Evolutionary conservation across 139 green algal species (phyloP).

Genomic region (Astrephomene gubernaculifera): DNA sequence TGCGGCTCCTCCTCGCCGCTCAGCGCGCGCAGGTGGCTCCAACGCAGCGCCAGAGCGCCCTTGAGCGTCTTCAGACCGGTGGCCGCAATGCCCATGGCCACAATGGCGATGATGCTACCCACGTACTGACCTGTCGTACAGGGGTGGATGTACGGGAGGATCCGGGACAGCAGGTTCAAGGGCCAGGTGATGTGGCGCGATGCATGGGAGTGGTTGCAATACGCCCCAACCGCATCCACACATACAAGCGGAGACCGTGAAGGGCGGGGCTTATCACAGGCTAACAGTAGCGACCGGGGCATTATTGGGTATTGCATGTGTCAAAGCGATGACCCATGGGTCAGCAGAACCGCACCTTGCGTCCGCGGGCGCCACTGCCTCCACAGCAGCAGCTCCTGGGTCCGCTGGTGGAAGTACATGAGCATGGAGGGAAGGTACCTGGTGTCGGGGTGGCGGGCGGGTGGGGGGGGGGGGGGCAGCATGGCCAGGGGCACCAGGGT

Average conservation of each 20-base stretch:
- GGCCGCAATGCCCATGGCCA: slow-evolving; percentile 36
- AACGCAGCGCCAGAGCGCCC: slow-evolving; percentile 22
- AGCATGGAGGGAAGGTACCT: slow-evolving; percentile 62
- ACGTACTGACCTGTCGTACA: slow-evolving; percentile 41
- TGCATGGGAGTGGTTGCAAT: too few relatives aligned
- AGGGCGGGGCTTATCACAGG: too few relatives aligned
- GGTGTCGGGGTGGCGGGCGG: not conserved
- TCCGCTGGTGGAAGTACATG: slow-evolving; percentile 69
- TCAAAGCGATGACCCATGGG: too few relatives aligned
- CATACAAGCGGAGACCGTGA: too few relatives aligned
- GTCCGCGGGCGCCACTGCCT: slow-evolving; percentile 55
- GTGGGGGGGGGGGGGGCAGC: not conserved
- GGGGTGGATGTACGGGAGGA: too few relatives aligned
- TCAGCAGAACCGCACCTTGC: slow-evolving; percentile 28
- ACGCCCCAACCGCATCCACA: too few relatives aligned
- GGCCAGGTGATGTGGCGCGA: not conserved
- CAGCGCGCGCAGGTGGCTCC: slow-evolving; percentile 15
- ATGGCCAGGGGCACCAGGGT: not conserved
- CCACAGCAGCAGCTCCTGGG: slow-evolving; percentile 58
- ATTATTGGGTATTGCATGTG: too few relatives aligned
- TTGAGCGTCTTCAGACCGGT: slow-evolving; percentile 40
- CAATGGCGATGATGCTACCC: slow-evolving; percentile 35
- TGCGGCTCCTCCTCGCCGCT: not conserved
- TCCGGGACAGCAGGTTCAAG: not conserved
- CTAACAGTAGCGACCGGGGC: too few relatives aligned